These are phyloP conservation scores for Hyaloperonospora brassicae DNA, from an alignment of 352 stramenopile genomes.

Conservation along the genomic window DNA sequence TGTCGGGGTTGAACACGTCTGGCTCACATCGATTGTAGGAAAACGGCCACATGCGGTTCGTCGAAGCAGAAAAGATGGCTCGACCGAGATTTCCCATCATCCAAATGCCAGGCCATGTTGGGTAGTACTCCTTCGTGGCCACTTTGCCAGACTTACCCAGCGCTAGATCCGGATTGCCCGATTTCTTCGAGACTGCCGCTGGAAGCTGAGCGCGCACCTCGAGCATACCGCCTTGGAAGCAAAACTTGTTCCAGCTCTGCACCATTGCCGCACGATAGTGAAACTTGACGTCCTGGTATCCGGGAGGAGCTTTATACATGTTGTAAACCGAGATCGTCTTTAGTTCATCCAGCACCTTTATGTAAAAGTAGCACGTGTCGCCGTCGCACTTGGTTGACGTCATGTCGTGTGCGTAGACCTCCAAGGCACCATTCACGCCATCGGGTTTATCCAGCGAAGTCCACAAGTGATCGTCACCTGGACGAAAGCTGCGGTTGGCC, in stretches of 20 bases:
- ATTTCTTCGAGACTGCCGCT: conserved; percentile 43
- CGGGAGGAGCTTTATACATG: conserved; percentile 30
- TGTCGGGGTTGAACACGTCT: conserved; percentile 20
- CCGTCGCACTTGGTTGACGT: conserved; percentile 37
- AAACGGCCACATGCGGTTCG: conserved; percentile 91
- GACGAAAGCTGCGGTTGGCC: conserved; percentile 55
- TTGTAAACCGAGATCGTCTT: conserved; percentile 56
- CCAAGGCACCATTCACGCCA: conserved; percentile 78
- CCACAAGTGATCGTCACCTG: conserved; percentile 87
- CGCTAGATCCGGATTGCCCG: conserved; percentile 35
- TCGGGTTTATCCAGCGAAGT: conserved; percentile 55
- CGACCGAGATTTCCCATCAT: conserved; percentile 89
- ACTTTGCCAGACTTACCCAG: conserved; percentile 19
- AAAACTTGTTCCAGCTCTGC: conserved; percentile 92
- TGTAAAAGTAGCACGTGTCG: conserved; percentile 42
- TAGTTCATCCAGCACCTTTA: conserved; percentile 28
- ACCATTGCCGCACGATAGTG: conserved; percentile 73
- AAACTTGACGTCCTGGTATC: conserved; percentile 24
- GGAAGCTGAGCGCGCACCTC: conserved; percentile 85
- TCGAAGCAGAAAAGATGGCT: conserved; percentile 85
- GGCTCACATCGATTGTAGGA: conserved; percentile 85
- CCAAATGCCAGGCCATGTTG: conserved; percentile 89
- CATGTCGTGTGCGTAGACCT: conserved; percentile 88
- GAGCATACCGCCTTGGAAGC: conserved; percentile 87
- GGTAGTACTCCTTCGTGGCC: conserved; percentile 31